Evolutionary conservation across 768 basidiomycete genomes (phyloP).

Genomic region (Pulveroboletus ravenelii): DNA sequence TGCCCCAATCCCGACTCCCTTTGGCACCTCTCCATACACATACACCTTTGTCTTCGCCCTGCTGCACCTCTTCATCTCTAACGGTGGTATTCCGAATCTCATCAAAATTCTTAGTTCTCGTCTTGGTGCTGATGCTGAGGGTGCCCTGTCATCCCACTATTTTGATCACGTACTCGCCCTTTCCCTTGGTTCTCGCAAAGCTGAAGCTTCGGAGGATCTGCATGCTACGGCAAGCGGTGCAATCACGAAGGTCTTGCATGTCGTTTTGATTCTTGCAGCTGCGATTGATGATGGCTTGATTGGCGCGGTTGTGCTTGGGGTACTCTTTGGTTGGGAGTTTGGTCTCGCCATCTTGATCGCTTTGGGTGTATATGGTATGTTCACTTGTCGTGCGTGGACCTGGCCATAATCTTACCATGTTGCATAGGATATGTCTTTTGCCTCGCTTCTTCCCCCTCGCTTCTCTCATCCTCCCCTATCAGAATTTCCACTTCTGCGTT

Average conservation of each 20-base stretch:
- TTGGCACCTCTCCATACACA: constrained; percentile 55
- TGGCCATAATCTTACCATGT: not conserved
- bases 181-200: constrained; percentile 75
- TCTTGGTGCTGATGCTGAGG: constrained; percentile 85
- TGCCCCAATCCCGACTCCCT: constrained; percentile 17
- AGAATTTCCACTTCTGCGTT: constrained; percentile 1
- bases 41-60: constrained; percentile 64
- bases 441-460: constrained; percentile 5
- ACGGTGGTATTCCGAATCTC: constrained; percentile 69
- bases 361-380: constrained; percentile 67
- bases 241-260: constrained; percentile 15
- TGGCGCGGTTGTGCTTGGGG: constrained; percentile 62
- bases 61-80: constrained; percentile 70
- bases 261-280: constrained; percentile 62
- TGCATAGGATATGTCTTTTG: constrained; percentile 16
- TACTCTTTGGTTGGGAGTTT: constrained; percentile 62
- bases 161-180: constrained; percentile 86
- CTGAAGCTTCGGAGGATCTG: constrained; percentile 70
- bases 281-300: constrained; percentile 76
- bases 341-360: constrained; percentile 65
- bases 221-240: constrained; percentile 5
- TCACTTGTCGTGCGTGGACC: not conserved
- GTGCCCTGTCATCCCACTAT: constrained; percentile 53
- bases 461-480: constrained; percentile 7
- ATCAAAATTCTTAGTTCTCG: constrained; percentile 76